Evolutionary conservation across 108 stramenopile genomes (phyloP).

Genomic region (Stephanodiscus minutulus): DNA sequence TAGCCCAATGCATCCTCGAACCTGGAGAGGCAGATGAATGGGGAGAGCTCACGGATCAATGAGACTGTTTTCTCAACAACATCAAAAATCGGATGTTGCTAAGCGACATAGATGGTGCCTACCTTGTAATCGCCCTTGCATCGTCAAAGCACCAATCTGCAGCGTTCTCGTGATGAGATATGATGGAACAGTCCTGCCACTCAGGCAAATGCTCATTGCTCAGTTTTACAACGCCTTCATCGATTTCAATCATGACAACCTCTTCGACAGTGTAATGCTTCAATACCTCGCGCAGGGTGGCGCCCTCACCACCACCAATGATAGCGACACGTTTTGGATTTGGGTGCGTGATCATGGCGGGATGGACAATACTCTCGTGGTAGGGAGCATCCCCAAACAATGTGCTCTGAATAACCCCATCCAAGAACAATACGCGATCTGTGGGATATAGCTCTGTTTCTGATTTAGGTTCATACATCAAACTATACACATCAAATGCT

Average conservation of each 20-base stretch:
- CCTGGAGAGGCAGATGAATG: too few species aligned
- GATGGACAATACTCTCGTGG: constrained; percentile 91
- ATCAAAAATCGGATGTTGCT: constrained; percentile 56
- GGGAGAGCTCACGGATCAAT: too few species aligned
- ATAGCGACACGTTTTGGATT: constrained; percentile 89
- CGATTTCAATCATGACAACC: constrained; percentile 90
- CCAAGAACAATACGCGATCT: constrained; percentile 66
- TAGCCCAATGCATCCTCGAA: constrained; percentile 63
- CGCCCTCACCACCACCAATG: constrained; percentile 92
- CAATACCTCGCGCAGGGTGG: constrained; percentile 78
- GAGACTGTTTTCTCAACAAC: too few species aligned
- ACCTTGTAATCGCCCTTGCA: constrained; percentile 44
- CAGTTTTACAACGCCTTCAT: constrained; percentile 67
- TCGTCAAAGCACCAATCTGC: constrained; percentile 72
- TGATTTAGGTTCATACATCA: constrained; percentile 44
- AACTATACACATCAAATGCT: constrained; percentile 67
- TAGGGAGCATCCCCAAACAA: constrained; percentile 65
- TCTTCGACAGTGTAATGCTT: constrained; percentile 83
- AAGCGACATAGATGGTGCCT: constrained; percentile 14
- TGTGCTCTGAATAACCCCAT: constrained; percentile 67
- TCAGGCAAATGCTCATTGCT: constrained; percentile 67
- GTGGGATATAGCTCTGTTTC: constrained; percentile 50
- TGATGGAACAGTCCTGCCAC: constrained; percentile 67
- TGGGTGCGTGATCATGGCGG: constrained; percentile 88
- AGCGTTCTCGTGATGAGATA: constrained; percentile 42